Base-by-base conservation (phyloP, 2,329 filamentous ascomycete species). In the Botryotinia narcissicola region DNA sequence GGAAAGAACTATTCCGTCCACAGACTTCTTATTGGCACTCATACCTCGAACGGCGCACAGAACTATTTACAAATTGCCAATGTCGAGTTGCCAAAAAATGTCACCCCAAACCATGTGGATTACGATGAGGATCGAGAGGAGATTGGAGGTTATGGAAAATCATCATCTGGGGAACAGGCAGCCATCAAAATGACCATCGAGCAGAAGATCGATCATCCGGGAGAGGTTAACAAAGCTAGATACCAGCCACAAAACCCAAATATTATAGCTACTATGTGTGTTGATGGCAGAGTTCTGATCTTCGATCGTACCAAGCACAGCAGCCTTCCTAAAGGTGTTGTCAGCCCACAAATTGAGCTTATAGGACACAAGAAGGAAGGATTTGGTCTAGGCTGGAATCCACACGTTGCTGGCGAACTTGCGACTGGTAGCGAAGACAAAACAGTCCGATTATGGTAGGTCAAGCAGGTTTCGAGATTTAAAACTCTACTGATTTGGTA, bases 241-340 rank as follows among this genome's bases (percentile, higher is more conserved):
- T 98, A 98, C 81, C 95, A 98, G 83, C 96, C 96, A 20, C 95
- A 98, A 82, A 99, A 99, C 80, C 94, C 95, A 8, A 94, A 99
- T 80, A 91, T 99, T 73, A 97, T 99, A 79, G 96, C 96, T 4
- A 98, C 96, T 0, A 91, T 98, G 84, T 94, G 93, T 76, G 90
- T 93, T 12, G 93, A 98, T 81, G 93, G 93, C 75, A 92, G 90
- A 77, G 93, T 98, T 60, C 90, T 98, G 82, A 90, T 99, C 78
- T 99, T 97, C 84, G 96, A 99, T 84, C 91, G 95, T 77, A 97
- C 95, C 71, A 98, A 98, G 87, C 95, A 98, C 82, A 91, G 92
- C 67, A 89, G 91, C 73, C 86, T 91, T 75, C 94, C 95, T 12
- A 88, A 91, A 40, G 78, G 79, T 42, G 71, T 79, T 48, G 75